Conservation (phyloP, 495 filamentous ascomycete genomes). For the Bryoglossum gracile region DNA sequence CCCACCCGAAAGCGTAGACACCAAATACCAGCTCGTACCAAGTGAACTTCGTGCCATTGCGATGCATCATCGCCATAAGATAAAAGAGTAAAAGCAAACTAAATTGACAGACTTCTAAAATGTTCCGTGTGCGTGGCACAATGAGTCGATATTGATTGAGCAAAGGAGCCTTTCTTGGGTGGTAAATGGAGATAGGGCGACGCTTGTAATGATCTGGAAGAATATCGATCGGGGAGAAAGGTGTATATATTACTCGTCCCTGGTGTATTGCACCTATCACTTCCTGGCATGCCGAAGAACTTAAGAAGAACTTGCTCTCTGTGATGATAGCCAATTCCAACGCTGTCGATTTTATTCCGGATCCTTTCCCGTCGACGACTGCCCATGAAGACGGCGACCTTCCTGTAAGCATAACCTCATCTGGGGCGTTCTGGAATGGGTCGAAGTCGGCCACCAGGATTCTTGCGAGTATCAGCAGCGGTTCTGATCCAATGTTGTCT, state of each 20-base stretch:
- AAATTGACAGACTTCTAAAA: slow-evolving; percentile 59
- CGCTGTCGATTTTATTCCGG: slow-evolving; percentile 52
- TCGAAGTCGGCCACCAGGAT: slow-evolving; percentile 63
- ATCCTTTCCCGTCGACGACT: slow-evolving; percentile 37
- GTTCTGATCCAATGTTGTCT: slow-evolving; percentile 49
- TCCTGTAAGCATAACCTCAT: slow-evolving; percentile 42
- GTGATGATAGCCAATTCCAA: slow-evolving; percentile 63
- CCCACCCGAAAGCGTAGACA: slow-evolving; percentile 59
- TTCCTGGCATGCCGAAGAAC: slow-evolving; percentile 57
- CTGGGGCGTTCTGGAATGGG: slow-evolving; percentile 54
- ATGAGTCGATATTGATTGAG: slow-evolving; percentile 66
- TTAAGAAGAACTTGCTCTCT: slow-evolving; percentile 56
- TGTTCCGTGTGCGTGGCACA: slow-evolving; percentile 57
- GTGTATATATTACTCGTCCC: slow-evolving; percentile 59
- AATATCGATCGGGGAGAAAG: slow-evolving; percentile 57
- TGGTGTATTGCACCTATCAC: slow-evolving; percentile 61
- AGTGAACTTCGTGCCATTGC: slow-evolving; percentile 40
- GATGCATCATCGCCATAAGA: slow-evolving; percentile 50
- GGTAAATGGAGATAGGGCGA: slow-evolving; percentile 58
- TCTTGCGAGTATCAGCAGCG: slow-evolving; percentile 56
- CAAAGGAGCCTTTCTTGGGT: slow-evolving; percentile 53
- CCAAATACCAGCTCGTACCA: slow-evolving; percentile 49
- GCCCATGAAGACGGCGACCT: slow-evolving; percentile 33
- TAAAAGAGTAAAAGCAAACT: slow-evolving; percentile 51
- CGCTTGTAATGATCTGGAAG: slow-evolving; percentile 66